Evolutionary conservation across 352 stramenopile species (phyloP).

Genomic region (Phytophthora capsici): DNA sequence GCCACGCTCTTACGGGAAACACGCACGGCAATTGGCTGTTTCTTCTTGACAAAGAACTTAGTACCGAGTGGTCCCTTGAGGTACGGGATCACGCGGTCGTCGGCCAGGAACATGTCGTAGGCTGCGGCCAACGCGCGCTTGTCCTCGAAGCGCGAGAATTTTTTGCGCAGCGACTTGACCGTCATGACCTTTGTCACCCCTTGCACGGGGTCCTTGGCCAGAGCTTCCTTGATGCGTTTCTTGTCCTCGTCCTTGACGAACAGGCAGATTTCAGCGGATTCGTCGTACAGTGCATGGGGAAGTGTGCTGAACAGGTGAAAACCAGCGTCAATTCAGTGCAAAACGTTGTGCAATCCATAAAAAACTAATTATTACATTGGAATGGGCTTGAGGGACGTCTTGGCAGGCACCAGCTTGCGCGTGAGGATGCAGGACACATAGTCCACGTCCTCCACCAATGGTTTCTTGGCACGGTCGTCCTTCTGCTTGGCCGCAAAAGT

Average conservation of each 20-base stretch:
- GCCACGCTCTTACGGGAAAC: slow-evolving; percentile 74
- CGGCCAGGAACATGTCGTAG: slow-evolving; percentile 80
- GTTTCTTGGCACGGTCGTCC: slow-evolving; percentile 51
- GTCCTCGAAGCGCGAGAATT: slow-evolving; percentile 81
- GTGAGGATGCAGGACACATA: slow-evolving; percentile 78
- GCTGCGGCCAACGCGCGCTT: slow-evolving; percentile 70
- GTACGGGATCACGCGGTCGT: slow-evolving; percentile 81
- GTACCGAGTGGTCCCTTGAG: slow-evolving; percentile 70
- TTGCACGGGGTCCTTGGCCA: slow-evolving; percentile 60
- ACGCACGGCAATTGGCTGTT: slow-evolving; percentile 76
- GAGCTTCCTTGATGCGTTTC: slow-evolving; percentile 77
- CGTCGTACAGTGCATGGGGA: slow-evolving; percentile 62
- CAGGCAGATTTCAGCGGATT: slow-evolving; percentile 72
- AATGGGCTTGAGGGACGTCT: slow-evolving; percentile 76
- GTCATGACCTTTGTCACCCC: slow-evolving; percentile 79
- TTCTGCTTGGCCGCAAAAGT: slow-evolving; percentile 58
- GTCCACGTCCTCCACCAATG: slow-evolving; percentile 65
- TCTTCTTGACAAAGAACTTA: slow-evolving; percentile 85
- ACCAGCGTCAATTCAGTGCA: slow-evolving; percentile 20
- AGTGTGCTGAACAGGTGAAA: slow-evolving; percentile 42
- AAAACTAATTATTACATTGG: slow-evolving; percentile 50
- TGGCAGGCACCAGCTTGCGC: slow-evolving; percentile 71
- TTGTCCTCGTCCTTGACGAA: slow-evolving; percentile 89
- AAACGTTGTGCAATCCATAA: background rate
- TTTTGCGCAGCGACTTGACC: slow-evolving; percentile 85